Base-by-base conservation (phyloP, 2,329 filamentous ascomycete genomes). In the Ophioceras dolichostomum region DNA sequence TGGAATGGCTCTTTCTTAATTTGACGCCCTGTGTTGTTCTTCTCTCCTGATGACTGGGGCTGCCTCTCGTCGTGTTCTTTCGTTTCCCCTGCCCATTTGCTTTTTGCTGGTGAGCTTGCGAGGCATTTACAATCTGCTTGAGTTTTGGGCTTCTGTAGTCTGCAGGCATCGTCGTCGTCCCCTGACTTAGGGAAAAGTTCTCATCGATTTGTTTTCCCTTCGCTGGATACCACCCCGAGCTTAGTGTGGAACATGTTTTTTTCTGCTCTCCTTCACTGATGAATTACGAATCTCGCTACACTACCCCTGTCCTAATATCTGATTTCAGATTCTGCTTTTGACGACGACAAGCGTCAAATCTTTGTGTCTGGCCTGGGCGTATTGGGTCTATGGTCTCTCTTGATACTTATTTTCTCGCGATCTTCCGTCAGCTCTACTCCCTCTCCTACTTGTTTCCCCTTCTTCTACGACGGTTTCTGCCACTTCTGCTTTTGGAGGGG, bases 151-250 rank as follows among this genome's bases (percentile, higher is more conserved):
- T 29, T 19, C 21, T 37, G 35, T 37, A 37, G 35, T 32, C 24
- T 20, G 35, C 35, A 37, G 27, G 35, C 35, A 37, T 32, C 20
- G 28, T 21, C 9, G 8, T 12, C 12, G 8, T 26, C n/a, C 36
- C 31, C 36, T 36, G 33, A 30, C 33, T 30, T 14, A 20, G 24
- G 35, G 21, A 37, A 37, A 48, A 44, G 38, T 34, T 48, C 29
- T 45, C 39, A 35, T 41, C 41, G 38, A 42, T 48, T 49, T 46
- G 39, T 34, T 44, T n/a, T 45, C 41, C 44, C 32, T 44, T 41
- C 46, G 41, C 47, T 48, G 48, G 51, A 53, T 53, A 51, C 48
- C 49, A 46, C 45, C 37, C 45, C 44, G 43, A 44, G 43, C 45
- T 47, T 46, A 44, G 40, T 39, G 42, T n/a, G n/a, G n/a, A n/a